Conservation (phyloP, 495 filamentous ascomycete genomes). For the Cercophora sp. region DNA sequence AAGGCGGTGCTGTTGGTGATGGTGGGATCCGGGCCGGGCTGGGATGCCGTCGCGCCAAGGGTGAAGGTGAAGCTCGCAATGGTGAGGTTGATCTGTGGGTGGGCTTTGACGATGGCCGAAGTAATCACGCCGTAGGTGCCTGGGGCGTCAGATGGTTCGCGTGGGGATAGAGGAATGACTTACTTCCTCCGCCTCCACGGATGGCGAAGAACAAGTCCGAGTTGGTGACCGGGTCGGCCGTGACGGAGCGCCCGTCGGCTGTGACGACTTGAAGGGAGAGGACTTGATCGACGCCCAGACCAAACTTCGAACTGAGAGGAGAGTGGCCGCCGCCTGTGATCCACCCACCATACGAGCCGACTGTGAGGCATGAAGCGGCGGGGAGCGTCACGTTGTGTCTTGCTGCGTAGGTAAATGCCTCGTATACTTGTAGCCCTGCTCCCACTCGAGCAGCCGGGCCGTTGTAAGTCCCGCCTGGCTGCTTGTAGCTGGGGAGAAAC, state of each 20-base stretch:
- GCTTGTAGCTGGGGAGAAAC: slow-evolving; percentile 37
- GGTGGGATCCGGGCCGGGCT: too few species aligned
- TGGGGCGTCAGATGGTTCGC: slow-evolving; percentile 1
- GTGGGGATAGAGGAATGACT: background rate
- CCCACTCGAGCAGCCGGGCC: slow-evolving; percentile 41
- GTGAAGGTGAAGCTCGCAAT: slow-evolving; percentile 25
- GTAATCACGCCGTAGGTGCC: slow-evolving; percentile 56
- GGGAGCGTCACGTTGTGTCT: slow-evolving; percentile 37
- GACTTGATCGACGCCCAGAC: slow-evolving; percentile 47
- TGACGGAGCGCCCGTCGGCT: slow-evolving; percentile 40
- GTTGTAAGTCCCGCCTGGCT: slow-evolving; percentile 25
- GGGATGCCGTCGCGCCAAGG: slow-evolving; percentile 27
- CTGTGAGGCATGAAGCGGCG: slow-evolving; percentile 28
- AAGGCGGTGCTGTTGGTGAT: slow-evolving; percentile 34
- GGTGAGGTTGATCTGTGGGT: slow-evolving; percentile 32
- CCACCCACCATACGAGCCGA: slow-evolving; percentile 43
- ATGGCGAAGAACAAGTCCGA: slow-evolving; percentile 51
- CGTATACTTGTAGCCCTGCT: slow-evolving; percentile 40
- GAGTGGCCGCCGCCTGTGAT: slow-evolving; percentile 44
- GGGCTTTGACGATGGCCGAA: slow-evolving; percentile 44
- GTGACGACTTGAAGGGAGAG: slow-evolving; percentile 45
- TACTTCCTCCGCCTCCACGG: slow-evolving; percentile 49
- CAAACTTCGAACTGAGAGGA: slow-evolving; percentile 39
- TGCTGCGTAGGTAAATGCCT: slow-evolving; percentile 32
- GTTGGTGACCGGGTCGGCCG: slow-evolving; percentile 40